Evolutionary conservation across 768 basidiomycete genomes (phyloP).

Genomic region (Leccinellum albellum): DNA sequence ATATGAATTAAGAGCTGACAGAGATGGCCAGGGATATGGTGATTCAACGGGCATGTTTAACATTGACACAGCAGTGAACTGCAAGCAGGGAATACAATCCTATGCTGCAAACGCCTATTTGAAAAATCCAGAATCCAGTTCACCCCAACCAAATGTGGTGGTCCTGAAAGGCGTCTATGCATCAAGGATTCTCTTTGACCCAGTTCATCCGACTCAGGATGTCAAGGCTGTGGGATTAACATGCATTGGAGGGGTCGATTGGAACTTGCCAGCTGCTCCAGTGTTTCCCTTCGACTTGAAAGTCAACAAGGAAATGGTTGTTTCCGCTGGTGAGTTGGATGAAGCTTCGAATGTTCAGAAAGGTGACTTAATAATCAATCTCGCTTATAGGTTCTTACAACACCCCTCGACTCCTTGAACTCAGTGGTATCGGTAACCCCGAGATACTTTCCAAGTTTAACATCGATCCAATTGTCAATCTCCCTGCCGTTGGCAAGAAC

Average conservation of each 20-base stretch:
- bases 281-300: not conserved
- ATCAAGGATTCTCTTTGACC: slow-evolving; percentile 11
- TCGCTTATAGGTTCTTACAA: slow-evolving; percentile 10
- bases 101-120: slow-evolving; percentile 20
- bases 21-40: slow-evolving; percentile 5
- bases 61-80: slow-evolving; percentile 15
- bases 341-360: not conserved
- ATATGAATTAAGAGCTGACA: not conserved
- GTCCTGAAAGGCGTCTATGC: slow-evolving; percentile 7
- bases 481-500: slow-evolving; percentile 20
- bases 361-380: not conserved
- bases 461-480: slow-evolving; percentile 7
- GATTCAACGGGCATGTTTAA: slow-evolving; percentile 19
- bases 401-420: slow-evolving; percentile 18
- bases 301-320: slow-evolving; percentile 6
- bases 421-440: slow-evolving; percentile 16
- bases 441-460: slow-evolving; percentile 11
- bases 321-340: slow-evolving; percentile 2
- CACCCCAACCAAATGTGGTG: slow-evolving; percentile 9
- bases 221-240: slow-evolving; percentile 7
- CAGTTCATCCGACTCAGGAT: not conserved
- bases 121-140: slow-evolving; percentile 3
- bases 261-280: not conserved
- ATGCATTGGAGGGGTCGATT: slow-evolving; percentile 13
- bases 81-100: slow-evolving; percentile 12